A percentile compares a stretch with the other conserved stretches of the same genome.
These are phyloP conservation scores for Pseudocercospora ulei DNA, from an alignment of 2,329 filamentous ascomycete genomes.

Conservation along the genomic window DNA sequence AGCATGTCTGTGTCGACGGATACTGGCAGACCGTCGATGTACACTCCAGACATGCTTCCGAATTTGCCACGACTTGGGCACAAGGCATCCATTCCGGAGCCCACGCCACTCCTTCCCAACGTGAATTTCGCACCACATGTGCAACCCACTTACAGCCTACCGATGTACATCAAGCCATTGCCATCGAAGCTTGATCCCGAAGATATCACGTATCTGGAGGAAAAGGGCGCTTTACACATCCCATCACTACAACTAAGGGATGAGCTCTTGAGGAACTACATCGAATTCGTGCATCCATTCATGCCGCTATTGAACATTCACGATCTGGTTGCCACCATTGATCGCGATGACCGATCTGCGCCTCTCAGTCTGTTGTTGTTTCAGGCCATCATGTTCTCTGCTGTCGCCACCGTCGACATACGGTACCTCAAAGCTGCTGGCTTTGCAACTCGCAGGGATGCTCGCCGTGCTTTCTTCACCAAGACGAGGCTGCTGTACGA, in stretches of 20 bases:
- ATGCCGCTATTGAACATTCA: slow-evolving; percentile 74
- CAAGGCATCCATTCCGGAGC: slow-evolving; percentile 24
- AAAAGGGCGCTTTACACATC: slow-evolving; percentile 74
- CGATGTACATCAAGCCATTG: slow-evolving; percentile 67
- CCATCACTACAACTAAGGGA: slow-evolving; percentile 62
- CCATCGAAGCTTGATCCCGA: slow-evolving; percentile 67
- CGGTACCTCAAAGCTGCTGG: slow-evolving; percentile 65
- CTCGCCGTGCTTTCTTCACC: slow-evolving; percentile 79
- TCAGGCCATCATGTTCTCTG: slow-evolving; percentile 90
- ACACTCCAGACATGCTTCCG: slow-evolving; percentile 29
- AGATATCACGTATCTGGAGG: slow-evolving; percentile 70
- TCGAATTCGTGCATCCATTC: slow-evolving; percentile 85
- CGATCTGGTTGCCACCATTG: slow-evolving; percentile 52
- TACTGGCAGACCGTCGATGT: slow-evolving; percentile 22
- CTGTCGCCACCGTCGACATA: slow-evolving; percentile 78
- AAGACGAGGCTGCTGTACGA: slow-evolving; percentile 84
- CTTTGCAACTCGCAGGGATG: slow-evolving; percentile 66
- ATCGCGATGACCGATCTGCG: slow-evolving; percentile 56
- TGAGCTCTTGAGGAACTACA: slow-evolving; percentile 69
- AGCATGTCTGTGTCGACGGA: slow-evolving; percentile 21
- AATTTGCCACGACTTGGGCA: slow-evolving; percentile 28
- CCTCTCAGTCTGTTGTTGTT: slow-evolving; percentile 78
- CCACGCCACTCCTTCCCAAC: slow-evolving; percentile 23
- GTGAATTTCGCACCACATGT: slow-evolving; percentile 24
- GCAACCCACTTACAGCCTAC: slow-evolving; percentile 39